Conservation (phyloP, 2,329 filamentous ascomycete genomes). For the Aspergillus ochraceus region DNA sequence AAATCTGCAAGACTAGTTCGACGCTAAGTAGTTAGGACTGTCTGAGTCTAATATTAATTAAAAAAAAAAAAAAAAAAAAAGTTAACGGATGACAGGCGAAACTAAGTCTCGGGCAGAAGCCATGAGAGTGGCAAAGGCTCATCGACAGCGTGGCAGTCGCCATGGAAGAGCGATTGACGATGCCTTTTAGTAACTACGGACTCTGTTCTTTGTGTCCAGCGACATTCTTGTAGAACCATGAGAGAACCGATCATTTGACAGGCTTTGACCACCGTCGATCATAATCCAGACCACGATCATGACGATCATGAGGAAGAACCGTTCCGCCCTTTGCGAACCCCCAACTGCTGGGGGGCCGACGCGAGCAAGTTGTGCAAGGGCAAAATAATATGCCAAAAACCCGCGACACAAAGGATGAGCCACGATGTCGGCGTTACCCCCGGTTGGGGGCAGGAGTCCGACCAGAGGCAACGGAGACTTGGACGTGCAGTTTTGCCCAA, state of each 20-base stretch:
- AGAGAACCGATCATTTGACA: not conserved
- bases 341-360: not conserved
- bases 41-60: not conserved
- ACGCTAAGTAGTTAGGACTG: constrained; percentile 4
- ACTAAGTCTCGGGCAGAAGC: not conserved
- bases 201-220: not conserved
- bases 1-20: not conserved
- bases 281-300: not conserved
- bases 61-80: not conserved
- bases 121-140: not conserved
- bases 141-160: constrained; percentile 3
- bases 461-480: not conserved
- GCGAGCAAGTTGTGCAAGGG: not conserved
- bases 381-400: too few species aligned
- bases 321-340: not conserved
- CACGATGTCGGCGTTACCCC: not conserved
- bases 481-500: not conserved
- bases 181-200: not conserved
- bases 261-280: not conserved
- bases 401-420: not conserved
- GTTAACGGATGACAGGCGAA: not conserved
- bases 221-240: not conserved
- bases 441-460: not conserved
- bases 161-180: not conserved
- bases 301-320: not conserved